Conservation (phyloP, 768 basidiomycete species). For the Russula dissimulans region DNA sequence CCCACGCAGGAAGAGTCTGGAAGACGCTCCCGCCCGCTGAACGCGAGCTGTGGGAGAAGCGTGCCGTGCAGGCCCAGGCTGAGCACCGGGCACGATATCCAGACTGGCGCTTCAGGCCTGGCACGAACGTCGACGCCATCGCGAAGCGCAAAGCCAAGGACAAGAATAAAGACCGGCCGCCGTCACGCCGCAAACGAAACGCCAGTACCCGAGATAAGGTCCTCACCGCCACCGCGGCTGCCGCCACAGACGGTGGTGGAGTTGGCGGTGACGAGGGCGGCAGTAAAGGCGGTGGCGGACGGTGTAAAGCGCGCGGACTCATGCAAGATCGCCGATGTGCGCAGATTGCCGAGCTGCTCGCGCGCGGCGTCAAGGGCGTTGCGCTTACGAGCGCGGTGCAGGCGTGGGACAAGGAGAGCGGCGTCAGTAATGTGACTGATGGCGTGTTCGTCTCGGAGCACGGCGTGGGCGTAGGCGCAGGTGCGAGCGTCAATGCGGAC, state of each 20-base stretch:
- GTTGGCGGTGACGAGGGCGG: neutral
- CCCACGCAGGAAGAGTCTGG: slow-evolving; percentile 56
- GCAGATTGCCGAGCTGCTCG: slow-evolving; percentile 60
- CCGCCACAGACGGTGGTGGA: neutral
- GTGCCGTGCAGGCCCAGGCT: slow-evolving; percentile 58
- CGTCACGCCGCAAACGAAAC: slow-evolving; percentile 26
- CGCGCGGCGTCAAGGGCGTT: slow-evolving; percentile 54
- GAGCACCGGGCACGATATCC: slow-evolving; percentile 70
- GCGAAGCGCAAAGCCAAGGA: slow-evolving; percentile 21
- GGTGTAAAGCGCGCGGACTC: slow-evolving; percentile 32
- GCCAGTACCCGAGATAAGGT: slow-evolving; percentile 29
- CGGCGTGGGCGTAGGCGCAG: neutral
- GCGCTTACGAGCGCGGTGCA: slow-evolving; percentile 54
- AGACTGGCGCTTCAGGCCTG: slow-evolving; percentile 75
- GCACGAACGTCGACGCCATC: slow-evolving; percentile 35
- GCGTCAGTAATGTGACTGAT: slow-evolving; percentile 24
- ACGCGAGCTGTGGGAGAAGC: slow-evolving; percentile 67
- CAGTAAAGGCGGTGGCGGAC: neutral
- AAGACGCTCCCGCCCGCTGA: slow-evolving; percentile 58
- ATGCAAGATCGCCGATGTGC: slow-evolving; percentile 47
- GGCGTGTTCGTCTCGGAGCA: slow-evolving; percentile 14
- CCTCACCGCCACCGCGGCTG: neutral
- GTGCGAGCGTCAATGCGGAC: neutral
- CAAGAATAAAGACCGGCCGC: slow-evolving; percentile 35
- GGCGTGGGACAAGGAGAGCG: slow-evolving; percentile 41